These are phyloP conservation scores for Colletotrichum phormii DNA, from an alignment of 2,329 filamentous ascomycete species.

Conservation along the genomic window DNA sequence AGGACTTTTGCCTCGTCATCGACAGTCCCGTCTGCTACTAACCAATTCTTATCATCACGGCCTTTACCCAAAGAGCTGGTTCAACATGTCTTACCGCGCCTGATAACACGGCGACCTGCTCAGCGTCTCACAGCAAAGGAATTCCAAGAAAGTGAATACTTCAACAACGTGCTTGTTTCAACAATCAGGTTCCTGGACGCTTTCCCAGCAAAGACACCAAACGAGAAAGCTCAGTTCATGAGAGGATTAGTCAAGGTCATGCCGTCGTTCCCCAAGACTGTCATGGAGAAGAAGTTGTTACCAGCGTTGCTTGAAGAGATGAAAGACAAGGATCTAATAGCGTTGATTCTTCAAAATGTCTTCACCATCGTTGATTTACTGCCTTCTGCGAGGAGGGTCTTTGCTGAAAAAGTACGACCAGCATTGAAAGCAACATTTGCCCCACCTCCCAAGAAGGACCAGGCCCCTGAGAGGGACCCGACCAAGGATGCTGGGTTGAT, in stretches of 20 bases:
- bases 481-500: conserved; percentile 90
- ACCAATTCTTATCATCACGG: conserved; percentile 86
- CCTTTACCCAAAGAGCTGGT: conserved; percentile 84
- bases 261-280: conserved; percentile 90
- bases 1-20: conserved; percentile 83
- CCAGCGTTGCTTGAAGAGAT: conserved; percentile 91
- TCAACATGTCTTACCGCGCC: conserved; percentile 80
- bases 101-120: conserved; percentile 89
- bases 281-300: conserved; percentile 94
- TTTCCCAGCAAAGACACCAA: conserved; percentile 89
- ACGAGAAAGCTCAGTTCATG: conserved; percentile 92
- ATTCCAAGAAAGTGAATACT: conserved; percentile 95
- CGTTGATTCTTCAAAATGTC: conserved; percentile 88
- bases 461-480: conserved; percentile 77
- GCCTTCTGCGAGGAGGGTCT: conserved; percentile 80
- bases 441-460: conserved; percentile 64
- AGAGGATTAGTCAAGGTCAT: conserved; percentile 88
- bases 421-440: conserved; percentile 86
- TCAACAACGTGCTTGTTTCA: conserved; percentile 95
- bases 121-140: conserved; percentile 89
- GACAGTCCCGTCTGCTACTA: conserved; percentile 80
- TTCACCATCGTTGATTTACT: conserved; percentile 89
- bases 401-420: conserved; percentile 89
- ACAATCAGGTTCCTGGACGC: conserved; percentile 95
- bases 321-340: conserved; percentile 89